These are phyloP conservation scores for Alternaria triticimaculans DNA, from an alignment of 2,329 filamentous ascomycete species.

Conservation along the genomic window DNA sequence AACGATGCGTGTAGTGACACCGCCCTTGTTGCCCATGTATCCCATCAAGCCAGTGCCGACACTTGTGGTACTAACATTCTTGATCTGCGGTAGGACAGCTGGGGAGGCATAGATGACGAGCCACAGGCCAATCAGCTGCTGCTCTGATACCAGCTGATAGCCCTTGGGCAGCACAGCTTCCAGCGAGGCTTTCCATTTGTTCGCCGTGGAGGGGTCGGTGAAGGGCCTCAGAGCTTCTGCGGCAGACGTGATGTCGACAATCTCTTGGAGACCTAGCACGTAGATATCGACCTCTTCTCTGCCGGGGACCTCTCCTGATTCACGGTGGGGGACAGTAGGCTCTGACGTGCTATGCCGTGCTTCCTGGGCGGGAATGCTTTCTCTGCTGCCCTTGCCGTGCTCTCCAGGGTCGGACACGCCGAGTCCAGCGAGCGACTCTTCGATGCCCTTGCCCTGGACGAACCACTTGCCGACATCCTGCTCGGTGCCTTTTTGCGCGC, in stretches of 20 bases:
- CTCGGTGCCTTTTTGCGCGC: conserved; percentile 81
- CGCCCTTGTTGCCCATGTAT: conserved; percentile 96
- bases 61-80: conserved; percentile 79
- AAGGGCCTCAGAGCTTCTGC: conserved; percentile 80
- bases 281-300: conserved; percentile 84
- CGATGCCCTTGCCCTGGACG: conserved; percentile 74
- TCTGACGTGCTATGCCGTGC: conserved; percentile 52
- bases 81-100: conserved; percentile 74
- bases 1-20: conserved; percentile 79
- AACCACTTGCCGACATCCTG: conserved; percentile 92
- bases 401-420: conserved; percentile 35
- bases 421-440: conserved; percentile 66
- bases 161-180: conserved; percentile 75
- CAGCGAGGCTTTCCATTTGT: conserved; percentile 81
- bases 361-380: conserved; percentile 58
- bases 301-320: conserved; percentile 58
- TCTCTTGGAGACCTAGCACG: conserved; percentile 87
- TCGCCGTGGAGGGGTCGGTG: conserved; percentile 72
- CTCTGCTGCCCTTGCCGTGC: conserved; percentile 46
- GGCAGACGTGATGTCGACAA: conserved; percentile 83
- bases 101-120: conserved; percentile 86
- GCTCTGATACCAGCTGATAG: conserved; percentile 77
- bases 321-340: conserved; percentile 54
- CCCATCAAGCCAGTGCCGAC: conserved; percentile 91
- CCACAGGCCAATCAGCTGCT: conserved; percentile 86